Conservation (phyloP, 768 basidiomycete species). For the Termitomyces sp. region DNA sequence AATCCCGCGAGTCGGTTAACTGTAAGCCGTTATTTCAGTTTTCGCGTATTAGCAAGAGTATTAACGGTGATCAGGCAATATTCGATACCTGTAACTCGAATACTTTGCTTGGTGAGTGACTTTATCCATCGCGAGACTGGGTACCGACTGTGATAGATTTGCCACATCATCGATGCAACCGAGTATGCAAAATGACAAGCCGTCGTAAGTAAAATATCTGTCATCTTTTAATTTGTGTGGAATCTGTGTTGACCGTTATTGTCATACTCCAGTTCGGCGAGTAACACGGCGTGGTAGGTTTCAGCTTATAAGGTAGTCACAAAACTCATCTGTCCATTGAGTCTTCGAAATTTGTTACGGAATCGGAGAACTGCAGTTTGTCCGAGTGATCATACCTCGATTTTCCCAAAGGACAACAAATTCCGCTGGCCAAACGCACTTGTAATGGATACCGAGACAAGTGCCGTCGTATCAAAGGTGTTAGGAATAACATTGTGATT, state of each 20-base stretch:
- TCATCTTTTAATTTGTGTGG: no score
- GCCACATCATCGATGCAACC: not conserved
- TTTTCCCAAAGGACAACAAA: no score
- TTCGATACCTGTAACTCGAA: not conserved
- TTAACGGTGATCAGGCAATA: not conserved
- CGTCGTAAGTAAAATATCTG: not conserved
- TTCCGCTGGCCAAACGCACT: not conserved
- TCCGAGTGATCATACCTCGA: no score
- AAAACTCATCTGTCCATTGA: not conserved
- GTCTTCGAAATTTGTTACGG: not conserved
- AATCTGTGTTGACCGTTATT: no score
- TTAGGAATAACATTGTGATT: conserved; percentile 1
- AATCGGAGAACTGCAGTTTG: not conserved
- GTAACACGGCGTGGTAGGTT: not conserved
- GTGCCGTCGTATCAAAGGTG: not conserved
- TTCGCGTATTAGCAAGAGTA: not conserved
- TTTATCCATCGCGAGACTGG: not conserved
- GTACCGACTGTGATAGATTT: not conserved
- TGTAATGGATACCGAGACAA: not conserved
- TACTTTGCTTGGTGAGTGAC: not conserved
- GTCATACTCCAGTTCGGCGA: not conserved
- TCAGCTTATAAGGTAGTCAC: not conserved
- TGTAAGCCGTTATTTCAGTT: not conserved
- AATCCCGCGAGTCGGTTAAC: not conserved
- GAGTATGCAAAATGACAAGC: not conserved